A percentile compares a stretch with the other conserved stretches of the same genome.
phyloP scores from a whole-genome alignment of 768 basidiomycete species.

The Russula emetica region DNA sequence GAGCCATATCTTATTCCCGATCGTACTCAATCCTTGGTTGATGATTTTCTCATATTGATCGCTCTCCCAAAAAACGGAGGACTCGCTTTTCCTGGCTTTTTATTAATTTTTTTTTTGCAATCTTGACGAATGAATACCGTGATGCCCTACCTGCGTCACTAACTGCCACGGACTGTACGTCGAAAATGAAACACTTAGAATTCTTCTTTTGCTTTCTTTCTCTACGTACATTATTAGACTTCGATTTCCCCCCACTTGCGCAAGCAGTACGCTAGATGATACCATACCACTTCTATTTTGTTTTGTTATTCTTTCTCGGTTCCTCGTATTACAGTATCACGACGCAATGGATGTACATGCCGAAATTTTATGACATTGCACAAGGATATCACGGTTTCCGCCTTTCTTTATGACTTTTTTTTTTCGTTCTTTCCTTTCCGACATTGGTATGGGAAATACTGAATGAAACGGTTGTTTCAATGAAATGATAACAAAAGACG shows the following conservation, averaged over 20 bases:
- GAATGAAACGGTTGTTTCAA: too few species aligned
- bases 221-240: neutral
- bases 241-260: neutral
- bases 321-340: neutral
- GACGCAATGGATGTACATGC: neutral
- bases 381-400: neutral
- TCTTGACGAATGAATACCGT: neutral
- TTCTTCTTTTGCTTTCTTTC: neutral
- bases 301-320: neutral
- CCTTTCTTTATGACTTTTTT: neutral
- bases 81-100: neutral
- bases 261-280: neutral
- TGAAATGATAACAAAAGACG: too few species aligned
- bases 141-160: neutral
- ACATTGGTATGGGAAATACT: too few species aligned
- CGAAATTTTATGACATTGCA: neutral
- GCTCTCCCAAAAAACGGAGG: neutral
- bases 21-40: constrained; percentile 84
- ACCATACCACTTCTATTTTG: neutral
- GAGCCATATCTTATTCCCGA: constrained; percentile 72
- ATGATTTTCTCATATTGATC: constrained; percentile 71
- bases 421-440: neutral
- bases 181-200: neutral
- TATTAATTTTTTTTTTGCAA: neutral
- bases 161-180: neutral